phyloP scores from a whole-genome alignment of 2,329 filamentous ascomycete species.

The Chrysoporthe puriensis region DNA sequence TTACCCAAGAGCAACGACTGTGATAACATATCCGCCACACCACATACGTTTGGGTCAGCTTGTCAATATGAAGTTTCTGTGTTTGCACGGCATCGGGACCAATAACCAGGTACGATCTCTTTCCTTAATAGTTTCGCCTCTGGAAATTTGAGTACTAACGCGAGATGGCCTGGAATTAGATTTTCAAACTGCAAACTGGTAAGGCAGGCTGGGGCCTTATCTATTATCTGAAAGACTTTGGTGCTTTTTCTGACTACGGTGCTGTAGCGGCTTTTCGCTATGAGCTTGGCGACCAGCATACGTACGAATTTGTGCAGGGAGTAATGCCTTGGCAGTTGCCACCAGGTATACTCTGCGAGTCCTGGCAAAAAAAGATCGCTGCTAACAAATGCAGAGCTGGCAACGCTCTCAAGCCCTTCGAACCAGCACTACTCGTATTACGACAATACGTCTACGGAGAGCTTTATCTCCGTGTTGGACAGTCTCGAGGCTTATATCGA shows the following conservation, averaged over 20 bases:
- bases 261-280: conserved; percentile 4
- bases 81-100: conserved; percentile 7
- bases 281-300: conserved; percentile 11
- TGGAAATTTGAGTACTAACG: too few species aligned
- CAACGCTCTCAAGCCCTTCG: background rate
- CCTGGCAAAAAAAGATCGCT: background rate
- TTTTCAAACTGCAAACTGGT: conserved; percentile 6
- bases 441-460: background rate
- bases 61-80: conserved; percentile 10
- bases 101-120: background rate
- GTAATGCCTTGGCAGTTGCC: conserved; percentile 1
- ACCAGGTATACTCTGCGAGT: background rate
- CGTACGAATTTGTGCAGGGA: conserved; percentile 8
- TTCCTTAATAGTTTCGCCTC: too few species aligned
- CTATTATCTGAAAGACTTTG: background rate
- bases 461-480: conserved; percentile 1
- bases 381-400: conserved; percentile 2
- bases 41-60: too few species aligned
- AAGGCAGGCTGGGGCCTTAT: background rate
- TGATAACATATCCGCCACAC: too few species aligned
- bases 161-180: background rate
- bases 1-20: too few species aligned
- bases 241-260: background rate
- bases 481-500: conserved; percentile 4
- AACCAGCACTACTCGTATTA: conserved; percentile 4